A percentile compares a stretch with the other conserved stretches of the same genome.
These are phyloP conservation scores for Nannochloropsis salina DNA, from an alignment of 108 stramenopile genomes.

Conservation along the genomic window DNA sequence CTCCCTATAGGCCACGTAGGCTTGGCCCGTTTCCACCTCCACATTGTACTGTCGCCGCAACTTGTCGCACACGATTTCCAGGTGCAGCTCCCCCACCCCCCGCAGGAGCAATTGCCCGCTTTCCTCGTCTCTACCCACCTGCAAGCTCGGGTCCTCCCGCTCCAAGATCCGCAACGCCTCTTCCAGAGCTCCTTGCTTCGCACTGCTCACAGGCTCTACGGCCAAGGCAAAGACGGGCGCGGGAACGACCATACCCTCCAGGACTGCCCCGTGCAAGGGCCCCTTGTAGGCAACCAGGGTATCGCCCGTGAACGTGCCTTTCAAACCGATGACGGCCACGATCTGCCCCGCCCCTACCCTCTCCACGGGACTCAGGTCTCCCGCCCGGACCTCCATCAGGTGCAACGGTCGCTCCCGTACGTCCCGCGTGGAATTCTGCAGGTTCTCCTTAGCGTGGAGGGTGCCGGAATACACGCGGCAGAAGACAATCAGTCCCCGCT, in stretches of 20 bases:
- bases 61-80: conserved; percentile 64
- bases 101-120: conserved; percentile 93
- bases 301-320: conserved; percentile 94
- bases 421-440: conserved; percentile 70
- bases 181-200: conserved; percentile 86
- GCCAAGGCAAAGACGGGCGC: conserved; percentile 92
- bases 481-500: conserved; percentile 85
- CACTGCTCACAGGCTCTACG: conserved; percentile 89
- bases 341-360: conserved; percentile 89
- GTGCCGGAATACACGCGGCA: conserved; percentile 93
- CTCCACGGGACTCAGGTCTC: conserved; percentile 85
- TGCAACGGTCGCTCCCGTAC: conserved; percentile 45
- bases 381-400: conserved; percentile 93
- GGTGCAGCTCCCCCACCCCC: conserved; percentile 99
- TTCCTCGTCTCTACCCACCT: conserved; percentile 69
- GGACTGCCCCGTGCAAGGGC: conserved; percentile 62
- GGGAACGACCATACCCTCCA: conserved; percentile 54
- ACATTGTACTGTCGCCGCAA: conserved; percentile 36
- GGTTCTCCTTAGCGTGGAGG: conserved; percentile 72
- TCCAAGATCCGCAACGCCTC: conserved; percentile 88
- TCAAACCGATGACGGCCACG: conserved; percentile 76
- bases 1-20: conserved; percentile 41
- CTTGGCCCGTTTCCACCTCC: conserved; percentile 37
- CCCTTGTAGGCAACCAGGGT: conserved; percentile 76
- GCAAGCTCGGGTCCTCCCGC: conserved; percentile 92